Percentiles rank a stretch among this genome's conserved stretches.
phyloP scores from a whole-genome alignment of 1,284 basidiomycete species.

The Cutaneotrichosporon spelunceum region DNA sequence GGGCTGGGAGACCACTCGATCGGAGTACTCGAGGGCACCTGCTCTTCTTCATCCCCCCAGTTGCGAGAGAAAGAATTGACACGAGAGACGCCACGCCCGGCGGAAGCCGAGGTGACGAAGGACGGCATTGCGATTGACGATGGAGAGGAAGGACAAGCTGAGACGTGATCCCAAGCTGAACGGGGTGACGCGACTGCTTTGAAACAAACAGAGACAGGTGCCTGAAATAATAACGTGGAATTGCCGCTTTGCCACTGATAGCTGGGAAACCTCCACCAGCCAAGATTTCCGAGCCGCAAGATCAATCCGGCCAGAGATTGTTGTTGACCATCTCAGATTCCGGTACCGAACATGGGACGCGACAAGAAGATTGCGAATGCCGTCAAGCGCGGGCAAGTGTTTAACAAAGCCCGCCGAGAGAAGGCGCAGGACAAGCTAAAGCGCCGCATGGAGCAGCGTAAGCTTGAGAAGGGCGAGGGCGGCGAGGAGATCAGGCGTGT shows the following conservation, averaged over 20 bases:
- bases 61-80: constrained; percentile 44
- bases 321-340: neutral
- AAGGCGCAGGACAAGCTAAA: constrained; percentile 79
- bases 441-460: constrained; percentile 63
- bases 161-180: neutral
- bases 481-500: constrained; percentile 45
- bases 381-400: constrained; percentile 72
- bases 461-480: constrained; percentile 43
- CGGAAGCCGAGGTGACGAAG: constrained; percentile 20
- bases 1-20: constrained; percentile 34
- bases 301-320: neutral
- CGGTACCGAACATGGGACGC: constrained; percentile 36
- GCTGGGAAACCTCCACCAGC: neutral
- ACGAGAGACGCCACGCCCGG: constrained; percentile 24
- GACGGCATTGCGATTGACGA: constrained; percentile 23
- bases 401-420: constrained; percentile 70
- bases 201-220: neutral
- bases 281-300: constrained; percentile 8
- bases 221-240: neutral
- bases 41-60: constrained; percentile 42
- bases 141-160: neutral
- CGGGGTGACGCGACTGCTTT: constrained; percentile 21
- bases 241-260: constrained; percentile 2
- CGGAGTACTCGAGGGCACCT: constrained; percentile 14
- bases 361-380: constrained; percentile 70